Evolutionary conservation across 192 early-diverging fungal genomes (phyloP).

Genomic region (Entomortierella parvispora): DNA sequence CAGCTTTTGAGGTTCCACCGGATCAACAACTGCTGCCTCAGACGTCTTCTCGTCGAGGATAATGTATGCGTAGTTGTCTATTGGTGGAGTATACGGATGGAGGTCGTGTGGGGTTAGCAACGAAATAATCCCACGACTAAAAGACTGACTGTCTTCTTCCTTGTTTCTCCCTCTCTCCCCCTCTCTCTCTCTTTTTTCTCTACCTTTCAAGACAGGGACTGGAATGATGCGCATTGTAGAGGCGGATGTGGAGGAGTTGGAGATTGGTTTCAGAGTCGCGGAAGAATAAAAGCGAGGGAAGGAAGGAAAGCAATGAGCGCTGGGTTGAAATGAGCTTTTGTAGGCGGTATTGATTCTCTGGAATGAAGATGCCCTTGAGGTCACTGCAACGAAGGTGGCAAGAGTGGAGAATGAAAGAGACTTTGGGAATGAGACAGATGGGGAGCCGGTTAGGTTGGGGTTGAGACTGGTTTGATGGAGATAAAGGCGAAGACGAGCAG

Average conservation of each 20-base stretch:
- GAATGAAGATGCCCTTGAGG: neutral
- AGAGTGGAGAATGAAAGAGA: neutral
- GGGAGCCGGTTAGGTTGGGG: no score
- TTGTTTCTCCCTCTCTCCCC: no score
- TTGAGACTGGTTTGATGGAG: neutral
- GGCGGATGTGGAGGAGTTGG: constrained; percentile 11
- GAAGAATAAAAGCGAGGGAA: neutral
- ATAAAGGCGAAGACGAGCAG: neutral
- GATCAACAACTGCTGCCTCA: constrained; percentile 84
- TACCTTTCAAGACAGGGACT: constrained; percentile 15
- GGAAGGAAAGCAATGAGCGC: no score
- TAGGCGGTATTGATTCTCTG: no score
- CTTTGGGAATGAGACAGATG: no score
- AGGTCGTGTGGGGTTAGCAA: neutral
- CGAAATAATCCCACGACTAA: no score
- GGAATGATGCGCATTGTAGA: constrained; percentile 37
- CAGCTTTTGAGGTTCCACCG: constrained; percentile 84
- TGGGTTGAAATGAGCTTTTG: no score
- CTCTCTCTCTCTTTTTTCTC: neutral
- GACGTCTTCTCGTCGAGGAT: constrained; percentile 75
- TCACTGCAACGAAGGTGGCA: neutral
- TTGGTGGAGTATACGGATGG: constrained; percentile 35
- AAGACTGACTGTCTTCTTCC: no score
- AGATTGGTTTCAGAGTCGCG: neutral
- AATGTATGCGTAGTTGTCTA: constrained; percentile 92